These are phyloP conservation scores for Trichoderma sp. DNA, from an alignment of 2,329 filamentous ascomycete genomes.

Conservation along the genomic window DNA sequence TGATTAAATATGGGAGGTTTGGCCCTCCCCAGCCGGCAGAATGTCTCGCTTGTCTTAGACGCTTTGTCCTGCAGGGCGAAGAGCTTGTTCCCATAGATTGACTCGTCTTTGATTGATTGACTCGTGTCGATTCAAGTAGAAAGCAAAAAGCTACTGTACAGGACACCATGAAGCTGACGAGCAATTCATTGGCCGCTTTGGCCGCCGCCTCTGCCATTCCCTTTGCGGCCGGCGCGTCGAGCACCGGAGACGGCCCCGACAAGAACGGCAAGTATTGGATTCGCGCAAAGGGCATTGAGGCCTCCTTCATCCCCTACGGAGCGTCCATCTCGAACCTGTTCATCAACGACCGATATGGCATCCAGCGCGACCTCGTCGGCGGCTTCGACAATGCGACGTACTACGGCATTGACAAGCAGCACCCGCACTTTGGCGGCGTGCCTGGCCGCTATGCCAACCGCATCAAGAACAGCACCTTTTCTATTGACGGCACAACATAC, in stretches of 20 bases:
- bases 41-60: conserved; percentile 5
- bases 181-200: conserved; percentile 29
- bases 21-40: neutral
- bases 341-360: conserved; percentile 69
- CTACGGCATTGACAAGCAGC: conserved; percentile 66
- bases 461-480: conserved; percentile 76
- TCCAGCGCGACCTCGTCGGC: conserved; percentile 70
- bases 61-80: neutral
- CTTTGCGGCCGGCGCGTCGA: conserved; percentile 27
- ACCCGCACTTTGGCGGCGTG: conserved; percentile 73
- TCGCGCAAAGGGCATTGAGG: conserved; percentile 66
- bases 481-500: conserved; percentile 65
- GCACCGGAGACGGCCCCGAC: conserved; percentile 48
- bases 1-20: conserved; percentile 4
- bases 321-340: conserved; percentile 73
- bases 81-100: neutral
- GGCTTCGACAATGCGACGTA: conserved; percentile 77
- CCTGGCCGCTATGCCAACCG: conserved; percentile 80
- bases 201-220: conserved; percentile 31
- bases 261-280: conserved; percentile 73
- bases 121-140: neutral
- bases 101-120: conserved; percentile 13
- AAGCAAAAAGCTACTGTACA: neutral
- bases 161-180: conserved; percentile 35
- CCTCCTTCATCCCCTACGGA: conserved; percentile 73